Conservation (phyloP, 345 rosid genomes). For the Salix exigua region DNA sequence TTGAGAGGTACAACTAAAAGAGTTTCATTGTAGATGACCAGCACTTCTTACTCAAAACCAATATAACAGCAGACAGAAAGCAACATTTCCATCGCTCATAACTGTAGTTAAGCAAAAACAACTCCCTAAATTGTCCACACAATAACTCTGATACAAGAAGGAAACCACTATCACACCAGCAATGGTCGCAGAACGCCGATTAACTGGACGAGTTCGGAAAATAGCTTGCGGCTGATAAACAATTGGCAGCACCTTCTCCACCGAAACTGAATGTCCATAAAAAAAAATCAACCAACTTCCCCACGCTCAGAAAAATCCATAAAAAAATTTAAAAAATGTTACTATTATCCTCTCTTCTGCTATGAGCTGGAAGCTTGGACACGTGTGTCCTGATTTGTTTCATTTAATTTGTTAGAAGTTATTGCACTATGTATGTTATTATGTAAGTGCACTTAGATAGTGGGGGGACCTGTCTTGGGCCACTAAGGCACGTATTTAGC, state of each 20-base stretch:
- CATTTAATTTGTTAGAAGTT: too few species aligned
- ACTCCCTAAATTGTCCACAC: not conserved
- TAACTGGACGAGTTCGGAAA: slow-evolving; percentile 85
- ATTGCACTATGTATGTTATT: too few species aligned
- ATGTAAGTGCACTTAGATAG: too few species aligned
- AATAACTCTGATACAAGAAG: not conserved
- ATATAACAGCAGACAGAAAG: not conserved
- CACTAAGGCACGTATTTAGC: too few species aligned
- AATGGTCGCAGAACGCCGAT: slow-evolving; percentile 81
- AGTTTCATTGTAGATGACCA: not conserved
- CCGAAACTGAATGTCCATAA: slow-evolving; percentile 59
- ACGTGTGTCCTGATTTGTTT: too few species aligned
- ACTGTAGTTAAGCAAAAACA: not conserved
- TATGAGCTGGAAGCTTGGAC: too few species aligned
- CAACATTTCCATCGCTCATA: not conserved
- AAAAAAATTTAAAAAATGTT: not conserved
- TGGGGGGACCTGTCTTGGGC: too few species aligned
- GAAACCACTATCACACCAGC: slow-evolving; percentile 50
- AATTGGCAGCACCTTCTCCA: slow-evolving; percentile 83
- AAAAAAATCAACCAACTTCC: slow-evolving; percentile 6
- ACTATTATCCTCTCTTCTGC: not conserved
- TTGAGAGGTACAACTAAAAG: not conserved
- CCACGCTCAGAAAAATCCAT: not conserved
- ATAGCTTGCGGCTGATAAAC: slow-evolving; percentile 97
- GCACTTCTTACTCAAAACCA: not conserved